Percentiles rank a stretch among this genome's conserved stretches.
Conservation (phyloP, 208 protist genomes). For the Leishmania martiniquensis region DNA sequence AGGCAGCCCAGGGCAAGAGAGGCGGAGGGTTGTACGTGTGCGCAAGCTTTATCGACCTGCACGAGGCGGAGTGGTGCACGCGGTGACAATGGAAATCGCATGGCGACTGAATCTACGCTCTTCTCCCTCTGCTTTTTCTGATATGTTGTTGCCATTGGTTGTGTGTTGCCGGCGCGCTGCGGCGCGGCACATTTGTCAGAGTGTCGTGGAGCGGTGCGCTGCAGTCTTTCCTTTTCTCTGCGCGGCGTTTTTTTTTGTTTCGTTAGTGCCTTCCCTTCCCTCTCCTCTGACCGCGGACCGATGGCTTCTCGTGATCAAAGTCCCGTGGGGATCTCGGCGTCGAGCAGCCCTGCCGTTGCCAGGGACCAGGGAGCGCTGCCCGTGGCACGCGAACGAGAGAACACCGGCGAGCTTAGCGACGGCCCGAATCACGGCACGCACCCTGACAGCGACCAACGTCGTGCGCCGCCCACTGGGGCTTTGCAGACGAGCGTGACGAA, state of each 20-base stretch:
- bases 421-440: background rate
- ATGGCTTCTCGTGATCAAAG: conserved; percentile 6
- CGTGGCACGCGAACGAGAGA: background rate
- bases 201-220: background rate
- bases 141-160: too few relatives aligned
- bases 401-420: background rate
- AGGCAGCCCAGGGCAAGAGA: too few relatives aligned
- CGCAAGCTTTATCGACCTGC: too few relatives aligned
- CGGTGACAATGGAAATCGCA: too few relatives aligned
- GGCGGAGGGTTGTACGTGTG: too few relatives aligned
- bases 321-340: background rate
- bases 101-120: too few relatives aligned
- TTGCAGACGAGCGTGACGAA: conserved; percentile 24
- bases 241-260: background rate
- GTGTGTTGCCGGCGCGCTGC: too few relatives aligned
- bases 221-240: background rate
- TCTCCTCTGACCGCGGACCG: background rate
- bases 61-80: too few relatives aligned
- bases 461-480: background rate
- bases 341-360: background rate
- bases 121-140: too few relatives aligned
- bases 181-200: background rate
- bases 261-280: background rate
- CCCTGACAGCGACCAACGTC: background rate
- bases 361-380: background rate